Conservation (phyloP, 2,329 filamentous ascomycete genomes). For the Trichoderma koningii region DNA sequence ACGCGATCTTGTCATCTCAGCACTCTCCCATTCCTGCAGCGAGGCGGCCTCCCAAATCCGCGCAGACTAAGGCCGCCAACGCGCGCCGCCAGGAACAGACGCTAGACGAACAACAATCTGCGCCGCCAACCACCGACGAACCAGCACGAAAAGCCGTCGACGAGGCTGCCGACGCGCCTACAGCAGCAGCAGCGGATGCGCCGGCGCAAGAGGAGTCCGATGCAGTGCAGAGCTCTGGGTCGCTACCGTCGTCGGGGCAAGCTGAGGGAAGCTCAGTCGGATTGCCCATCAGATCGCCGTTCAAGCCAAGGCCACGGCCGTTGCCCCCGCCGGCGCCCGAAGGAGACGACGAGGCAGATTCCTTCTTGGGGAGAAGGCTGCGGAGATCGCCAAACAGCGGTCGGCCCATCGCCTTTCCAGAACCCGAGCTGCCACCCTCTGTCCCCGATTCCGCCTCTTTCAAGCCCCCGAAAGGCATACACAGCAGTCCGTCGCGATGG, state of each 20-base stretch:
- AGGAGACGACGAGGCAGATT: conserved; percentile 37
- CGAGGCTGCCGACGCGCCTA: conserved; percentile 38
- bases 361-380: conserved; percentile 37
- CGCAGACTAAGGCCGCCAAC: conserved; percentile 67
- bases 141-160: conserved; percentile 33
- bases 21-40: conserved; percentile 27
- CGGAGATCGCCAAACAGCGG: conserved; percentile 39
- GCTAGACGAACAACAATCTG: conserved; percentile 49
- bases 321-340: conserved; percentile 47
- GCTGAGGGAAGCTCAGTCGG: conserved; percentile 40
- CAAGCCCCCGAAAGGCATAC: conserved; percentile 60
- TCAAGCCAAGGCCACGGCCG: conserved; percentile 49
- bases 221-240: conserved; percentile 27
- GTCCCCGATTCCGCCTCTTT: conserved; percentile 55
- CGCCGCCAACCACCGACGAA: conserved; percentile 35
- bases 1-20: conserved; percentile 26
- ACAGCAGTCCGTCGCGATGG: conserved; percentile 58
- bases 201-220: conserved; percentile 28
- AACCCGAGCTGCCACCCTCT: conserved; percentile 66
- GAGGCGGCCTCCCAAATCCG: conserved; percentile 61
- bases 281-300: conserved; percentile 45
- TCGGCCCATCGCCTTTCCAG: conserved; percentile 42
- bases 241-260: conserved; percentile 29
- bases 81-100: conserved; percentile 63
- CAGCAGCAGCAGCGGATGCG: conserved; percentile 29